These are phyloP conservation scores for Huntiella omanensis DNA, from an alignment of 2,329 filamentous ascomycete genomes.

Conservation along the genomic window DNA sequence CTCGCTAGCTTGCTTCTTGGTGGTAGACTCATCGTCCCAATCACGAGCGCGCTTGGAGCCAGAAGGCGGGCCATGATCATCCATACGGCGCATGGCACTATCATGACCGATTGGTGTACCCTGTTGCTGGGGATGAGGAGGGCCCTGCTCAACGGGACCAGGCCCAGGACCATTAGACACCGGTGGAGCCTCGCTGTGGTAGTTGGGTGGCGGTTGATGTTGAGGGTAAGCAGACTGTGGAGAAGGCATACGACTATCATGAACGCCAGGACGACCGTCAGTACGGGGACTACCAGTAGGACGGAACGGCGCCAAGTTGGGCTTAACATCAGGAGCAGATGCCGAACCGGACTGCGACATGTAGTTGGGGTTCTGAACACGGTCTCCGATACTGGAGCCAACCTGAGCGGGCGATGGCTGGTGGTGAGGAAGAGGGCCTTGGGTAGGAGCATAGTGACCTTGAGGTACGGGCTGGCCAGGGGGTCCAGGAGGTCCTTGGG, in stretches of 20 bases:
- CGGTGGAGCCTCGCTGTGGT: slow-evolving; percentile 41
- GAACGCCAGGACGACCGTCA: slow-evolving; percentile 61
- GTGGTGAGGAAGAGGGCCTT: slow-evolving; percentile 15
- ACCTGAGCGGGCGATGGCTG: slow-evolving; percentile 18
- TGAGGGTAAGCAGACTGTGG: slow-evolving; percentile 73
- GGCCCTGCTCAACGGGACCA: slow-evolving; percentile 30
- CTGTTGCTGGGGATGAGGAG: slow-evolving; percentile 27
- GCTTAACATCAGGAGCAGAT: slow-evolving; percentile 10
- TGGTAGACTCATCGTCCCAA: slow-evolving; percentile 68
- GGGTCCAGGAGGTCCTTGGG: neutral
- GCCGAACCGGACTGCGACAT: slow-evolving; percentile 27
- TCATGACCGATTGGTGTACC: slow-evolving; percentile 37
- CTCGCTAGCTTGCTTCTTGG: slow-evolving; percentile 77
- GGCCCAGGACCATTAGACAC: slow-evolving; percentile 23
- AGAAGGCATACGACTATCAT: slow-evolving; percentile 79
- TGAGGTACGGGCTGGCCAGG: slow-evolving; percentile 30
- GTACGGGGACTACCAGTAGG: slow-evolving; percentile 57
- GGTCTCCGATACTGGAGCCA: slow-evolving; percentile 19
- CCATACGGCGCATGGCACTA: slow-evolving; percentile 38
- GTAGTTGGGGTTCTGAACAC: slow-evolving; percentile 42
- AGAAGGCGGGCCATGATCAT: slow-evolving; percentile 62
- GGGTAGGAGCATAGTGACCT: slow-evolving; percentile 23
- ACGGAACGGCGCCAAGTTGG: slow-evolving; percentile 44
- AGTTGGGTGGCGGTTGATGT: slow-evolving; percentile 39
- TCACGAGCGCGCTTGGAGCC: slow-evolving; percentile 72